A percentile compares a stretch with the other conserved stretches of the same genome.
Evolutionary conservation across 1,139 yeast species (phyloP).

Genomic region (Diutina pseudorugosa): DNA sequence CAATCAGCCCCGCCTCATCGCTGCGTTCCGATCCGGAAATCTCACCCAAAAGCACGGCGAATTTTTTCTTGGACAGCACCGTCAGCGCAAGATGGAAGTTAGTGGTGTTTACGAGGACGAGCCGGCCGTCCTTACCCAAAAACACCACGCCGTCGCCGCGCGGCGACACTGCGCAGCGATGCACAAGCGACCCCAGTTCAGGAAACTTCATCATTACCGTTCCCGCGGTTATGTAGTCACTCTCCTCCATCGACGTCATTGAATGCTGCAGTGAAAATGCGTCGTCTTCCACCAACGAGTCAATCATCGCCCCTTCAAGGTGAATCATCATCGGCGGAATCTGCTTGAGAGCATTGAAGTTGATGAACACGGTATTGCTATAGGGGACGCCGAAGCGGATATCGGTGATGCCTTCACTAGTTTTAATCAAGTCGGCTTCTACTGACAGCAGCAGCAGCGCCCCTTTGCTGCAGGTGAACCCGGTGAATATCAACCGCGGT

Average conservation of each 20-base stretch:
- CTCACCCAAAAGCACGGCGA: conserved; percentile 65
- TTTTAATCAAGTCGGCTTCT: conserved; percentile 33
- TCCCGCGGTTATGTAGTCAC: conserved; percentile 14
- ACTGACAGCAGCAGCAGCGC: conserved; percentile 9
- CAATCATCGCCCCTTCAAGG: conserved; percentile 25
- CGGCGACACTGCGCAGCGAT: conserved; percentile 66
- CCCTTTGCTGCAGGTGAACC: conserved; percentile 9
- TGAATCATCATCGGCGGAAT: conserved; percentile 26
- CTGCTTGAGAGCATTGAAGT: conserved; percentile 25
- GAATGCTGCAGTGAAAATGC: background rate
- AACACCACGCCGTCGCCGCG: conserved; percentile 79
- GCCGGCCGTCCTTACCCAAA: conserved; percentile 64
- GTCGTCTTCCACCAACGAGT: conserved; percentile 6
- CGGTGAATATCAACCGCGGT: conserved; percentile 52
- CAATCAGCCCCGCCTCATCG: conserved; percentile 62
- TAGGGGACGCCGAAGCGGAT: conserved; percentile 40
- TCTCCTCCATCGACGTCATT: background rate
- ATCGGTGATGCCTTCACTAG: conserved; percentile 82
- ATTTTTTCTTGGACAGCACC: conserved; percentile 18
- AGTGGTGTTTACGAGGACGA: conserved; percentile 59
- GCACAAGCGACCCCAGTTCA: conserved; percentile 75
- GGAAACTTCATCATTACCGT: conserved; percentile 39
- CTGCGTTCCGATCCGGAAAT: conserved; percentile 61
- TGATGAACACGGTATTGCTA: conserved; percentile 24
- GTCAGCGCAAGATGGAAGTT: conserved; percentile 13